A percentile compares a stretch with the other conserved stretches of the same genome.
Conservation (phyloP, 31 red algal genomes). For the Asparagopsis taxiformis region DNA sequence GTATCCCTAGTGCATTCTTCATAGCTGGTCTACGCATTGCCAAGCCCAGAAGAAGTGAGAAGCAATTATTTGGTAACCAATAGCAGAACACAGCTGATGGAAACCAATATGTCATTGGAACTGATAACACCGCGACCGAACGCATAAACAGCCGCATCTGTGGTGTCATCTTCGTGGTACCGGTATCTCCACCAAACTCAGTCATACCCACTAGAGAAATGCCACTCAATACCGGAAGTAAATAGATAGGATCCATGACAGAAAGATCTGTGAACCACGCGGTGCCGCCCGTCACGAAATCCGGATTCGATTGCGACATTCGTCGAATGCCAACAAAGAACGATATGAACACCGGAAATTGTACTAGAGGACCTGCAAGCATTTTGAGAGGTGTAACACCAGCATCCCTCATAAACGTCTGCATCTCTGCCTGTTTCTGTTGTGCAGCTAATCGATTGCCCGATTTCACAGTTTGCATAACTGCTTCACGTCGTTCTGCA, state of each 20-base stretch:
- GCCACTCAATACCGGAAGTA: constrained; percentile 62
- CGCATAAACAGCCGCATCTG: constrained; percentile 60
- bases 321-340: constrained; percentile 85
- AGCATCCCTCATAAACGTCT: constrained; percentile 66
- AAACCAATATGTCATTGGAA: constrained; percentile 79
- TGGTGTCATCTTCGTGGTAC: constrained; percentile 32
- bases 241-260: constrained; percentile 69
- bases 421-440: constrained; percentile 53
- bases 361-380: constrained; percentile 73
- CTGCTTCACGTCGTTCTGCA: constrained; percentile 45
- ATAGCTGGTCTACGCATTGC: constrained; percentile 16
- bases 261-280: constrained; percentile 87
- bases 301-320: constrained; percentile 66
- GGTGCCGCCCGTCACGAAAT: constrained; percentile 63
- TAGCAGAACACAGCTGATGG: constrained; percentile 91
- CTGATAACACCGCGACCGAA: constrained; percentile 47
- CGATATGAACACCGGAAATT: constrained; percentile 90
- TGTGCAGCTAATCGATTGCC: constrained; percentile 43
- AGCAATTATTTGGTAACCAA: constrained; percentile 86
- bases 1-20: constrained; percentile 17
- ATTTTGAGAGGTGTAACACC: constrained; percentile 69
- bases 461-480: constrained; percentile 58
- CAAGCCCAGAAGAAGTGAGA: constrained; percentile 56
- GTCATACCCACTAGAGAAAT: constrained; percentile 69
- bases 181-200: constrained; percentile 63